These are phyloP conservation scores for Claviceps purpurea DNA, from an alignment of 2,329 filamentous ascomycete genomes.

Conservation along the genomic window DNA sequence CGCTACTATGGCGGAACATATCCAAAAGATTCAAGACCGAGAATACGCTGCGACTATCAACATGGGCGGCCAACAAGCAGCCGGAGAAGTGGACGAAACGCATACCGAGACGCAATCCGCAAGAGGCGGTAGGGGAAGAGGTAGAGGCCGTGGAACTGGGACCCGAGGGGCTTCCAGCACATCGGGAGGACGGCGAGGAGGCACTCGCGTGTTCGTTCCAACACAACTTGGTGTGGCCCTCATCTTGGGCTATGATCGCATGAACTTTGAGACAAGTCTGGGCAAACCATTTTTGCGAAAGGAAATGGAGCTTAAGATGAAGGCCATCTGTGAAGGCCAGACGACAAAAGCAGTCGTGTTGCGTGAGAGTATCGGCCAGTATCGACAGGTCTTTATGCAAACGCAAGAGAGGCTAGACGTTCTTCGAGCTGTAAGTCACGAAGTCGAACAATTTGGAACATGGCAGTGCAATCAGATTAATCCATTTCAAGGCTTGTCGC, in stretches of 20 bases:
- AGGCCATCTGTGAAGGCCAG: slow-evolving; percentile 82
- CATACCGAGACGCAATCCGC: not conserved
- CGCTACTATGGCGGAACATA: slow-evolving; percentile 98
- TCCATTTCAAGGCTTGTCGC: slow-evolving; percentile 20
- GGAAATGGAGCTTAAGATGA: slow-evolving; percentile 97
- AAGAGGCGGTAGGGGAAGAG: slow-evolving; percentile 36
- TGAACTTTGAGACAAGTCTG: slow-evolving; percentile 83
- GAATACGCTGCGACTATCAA: slow-evolving; percentile 64
- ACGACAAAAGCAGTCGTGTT: slow-evolving; percentile 64
- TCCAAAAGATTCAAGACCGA: slow-evolving; percentile 83
- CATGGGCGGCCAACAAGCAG: slow-evolving; percentile 22
- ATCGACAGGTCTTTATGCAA: slow-evolving; percentile 72
- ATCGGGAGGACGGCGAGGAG: slow-evolving; percentile 29
- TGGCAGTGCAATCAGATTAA: not conserved
- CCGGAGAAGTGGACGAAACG: slow-evolving; percentile 26
- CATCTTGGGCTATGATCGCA: slow-evolving; percentile 86
- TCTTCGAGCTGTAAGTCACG: slow-evolving; percentile 42
- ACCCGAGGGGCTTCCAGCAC: slow-evolving; percentile 28
- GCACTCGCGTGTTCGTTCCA: slow-evolving; percentile 78
- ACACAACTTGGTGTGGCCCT: slow-evolving; percentile 83
- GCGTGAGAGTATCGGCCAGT: slow-evolving; percentile 72
- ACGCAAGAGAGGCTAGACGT: slow-evolving; percentile 63
- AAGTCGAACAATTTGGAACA: not conserved
- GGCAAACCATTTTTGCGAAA: slow-evolving; percentile 94
- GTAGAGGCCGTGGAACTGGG: slow-evolving; percentile 27